Evolutionary conservation across 805 yeast species (phyloP).

Genomic region (Ogataea ramenticola): DNA sequence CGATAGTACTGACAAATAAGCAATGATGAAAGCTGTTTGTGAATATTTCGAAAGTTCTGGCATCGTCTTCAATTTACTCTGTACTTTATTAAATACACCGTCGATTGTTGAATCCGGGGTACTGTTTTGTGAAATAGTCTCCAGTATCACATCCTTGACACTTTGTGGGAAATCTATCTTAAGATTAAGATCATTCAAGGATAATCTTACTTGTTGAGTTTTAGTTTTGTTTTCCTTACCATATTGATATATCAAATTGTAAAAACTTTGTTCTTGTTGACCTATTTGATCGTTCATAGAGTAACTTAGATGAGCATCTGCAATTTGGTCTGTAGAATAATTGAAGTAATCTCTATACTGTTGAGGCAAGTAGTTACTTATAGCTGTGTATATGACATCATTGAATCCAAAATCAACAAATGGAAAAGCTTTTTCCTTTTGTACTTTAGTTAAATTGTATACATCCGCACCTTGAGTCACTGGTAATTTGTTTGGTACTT

Average conservation of each 20-base stretch:
- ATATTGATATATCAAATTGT: background rate
- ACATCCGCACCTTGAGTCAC: background rate
- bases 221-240: background rate
- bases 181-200: background rate
- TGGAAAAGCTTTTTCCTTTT: constrained; percentile 7
- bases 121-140: background rate
- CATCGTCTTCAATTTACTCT: too few relatives aligned
- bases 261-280: background rate
- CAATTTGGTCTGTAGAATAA: background rate
- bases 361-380: background rate
- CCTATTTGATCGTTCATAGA: background rate
- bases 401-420: background rate
- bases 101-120: background rate
- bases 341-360: background rate
- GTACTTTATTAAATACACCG: background rate
- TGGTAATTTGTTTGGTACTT: background rate
- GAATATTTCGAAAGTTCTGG: background rate
- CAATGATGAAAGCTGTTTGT: background rate
- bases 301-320: background rate
- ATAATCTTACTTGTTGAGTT: too few relatives aligned
- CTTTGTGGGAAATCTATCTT: background rate
- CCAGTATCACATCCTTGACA: background rate
- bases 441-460: constrained; percentile 5
- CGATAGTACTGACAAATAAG: background rate
- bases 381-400: background rate